Conservation (phyloP, 257 asterid genomes). For the Solanum pinnatisectum region DNA sequence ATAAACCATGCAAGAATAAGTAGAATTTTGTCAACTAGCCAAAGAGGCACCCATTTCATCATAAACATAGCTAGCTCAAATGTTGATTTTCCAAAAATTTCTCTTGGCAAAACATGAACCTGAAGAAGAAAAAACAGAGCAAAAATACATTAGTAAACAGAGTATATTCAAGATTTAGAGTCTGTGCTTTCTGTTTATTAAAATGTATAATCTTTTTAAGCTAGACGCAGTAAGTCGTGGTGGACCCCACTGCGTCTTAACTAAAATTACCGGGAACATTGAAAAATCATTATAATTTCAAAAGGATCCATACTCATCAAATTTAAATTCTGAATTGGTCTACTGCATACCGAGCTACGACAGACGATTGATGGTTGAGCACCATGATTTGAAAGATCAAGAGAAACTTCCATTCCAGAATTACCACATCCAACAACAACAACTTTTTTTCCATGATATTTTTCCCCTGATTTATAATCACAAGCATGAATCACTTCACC, state of each 20-base stretch:
- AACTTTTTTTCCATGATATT: conserved; percentile 56
- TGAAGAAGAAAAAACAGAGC: conserved; percentile 12
- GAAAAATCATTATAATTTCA: background rate
- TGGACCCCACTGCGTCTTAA: background rate
- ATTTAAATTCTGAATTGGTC: background rate
- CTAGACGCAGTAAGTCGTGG: background rate
- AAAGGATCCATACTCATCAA: background rate
- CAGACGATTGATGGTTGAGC: conserved; percentile 80
- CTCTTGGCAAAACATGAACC: conserved; percentile 87
- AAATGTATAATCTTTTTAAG: background rate
- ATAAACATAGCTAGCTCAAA: conserved; percentile 55
- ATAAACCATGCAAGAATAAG: conserved; percentile 58
- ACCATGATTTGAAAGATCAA: conserved; percentile 78
- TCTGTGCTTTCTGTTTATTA: background rate
- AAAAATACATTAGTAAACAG: background rate
- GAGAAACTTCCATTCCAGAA: conserved; percentile 96
- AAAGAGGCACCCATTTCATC: conserved; percentile 74
- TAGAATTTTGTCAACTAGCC: conserved; percentile 71
- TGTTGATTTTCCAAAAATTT: conserved; percentile 62
- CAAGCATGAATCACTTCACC: conserved; percentile 75
- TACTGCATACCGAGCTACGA: conserved; percentile 60
- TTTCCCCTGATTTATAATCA: conserved; percentile 71
- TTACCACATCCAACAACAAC: conserved; percentile 86
- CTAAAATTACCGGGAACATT: no score
- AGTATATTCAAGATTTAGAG: background rate